Evolutionary conservation across 345 rosid genomes (phyloP).

Genomic region (Salix arbutifolia): DNA sequence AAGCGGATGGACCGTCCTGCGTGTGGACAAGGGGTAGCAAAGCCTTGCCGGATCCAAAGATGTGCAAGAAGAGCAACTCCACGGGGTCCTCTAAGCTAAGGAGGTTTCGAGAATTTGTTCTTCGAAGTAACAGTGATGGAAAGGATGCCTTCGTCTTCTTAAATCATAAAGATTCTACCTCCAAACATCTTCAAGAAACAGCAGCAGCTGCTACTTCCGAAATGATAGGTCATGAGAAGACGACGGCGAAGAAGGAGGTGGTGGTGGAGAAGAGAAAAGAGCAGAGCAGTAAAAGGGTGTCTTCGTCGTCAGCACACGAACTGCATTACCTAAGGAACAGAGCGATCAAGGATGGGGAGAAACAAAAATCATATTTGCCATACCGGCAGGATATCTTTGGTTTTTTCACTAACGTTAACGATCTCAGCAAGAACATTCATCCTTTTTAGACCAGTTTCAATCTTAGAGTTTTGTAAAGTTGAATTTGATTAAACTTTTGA

Average conservation of each 20-base stretch:
- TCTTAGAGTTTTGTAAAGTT: neutral
- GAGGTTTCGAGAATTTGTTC: constrained; percentile 37
- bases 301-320: constrained; percentile 44
- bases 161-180: constrained; percentile 2
- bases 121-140: constrained; percentile 48
- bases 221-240: neutral
- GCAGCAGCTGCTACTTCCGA: neutral
- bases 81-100: constrained; percentile 55
- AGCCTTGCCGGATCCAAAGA: constrained; percentile 18
- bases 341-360: constrained; percentile 44
- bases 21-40: constrained; percentile 30
- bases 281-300: constrained; percentile 22
- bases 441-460: constrained; percentile 36
- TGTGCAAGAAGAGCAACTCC: constrained; percentile 50
- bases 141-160: constrained; percentile 49
- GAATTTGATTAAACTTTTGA: too few relatives aligned
- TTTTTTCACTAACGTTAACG: constrained; percentile 58
- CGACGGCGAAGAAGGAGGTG: neutral
- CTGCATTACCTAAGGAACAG: constrained; percentile 48
- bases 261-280: constrained; percentile 7
- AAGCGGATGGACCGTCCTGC: constrained; percentile 38
- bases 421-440: constrained; percentile 63
- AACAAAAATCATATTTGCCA: constrained; percentile 60
- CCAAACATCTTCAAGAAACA: neutral
- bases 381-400: constrained; percentile 57